phyloP scores from a whole-genome alignment of 1,284 basidiomycete genomes.

The Phlebopus sp. region DNA sequence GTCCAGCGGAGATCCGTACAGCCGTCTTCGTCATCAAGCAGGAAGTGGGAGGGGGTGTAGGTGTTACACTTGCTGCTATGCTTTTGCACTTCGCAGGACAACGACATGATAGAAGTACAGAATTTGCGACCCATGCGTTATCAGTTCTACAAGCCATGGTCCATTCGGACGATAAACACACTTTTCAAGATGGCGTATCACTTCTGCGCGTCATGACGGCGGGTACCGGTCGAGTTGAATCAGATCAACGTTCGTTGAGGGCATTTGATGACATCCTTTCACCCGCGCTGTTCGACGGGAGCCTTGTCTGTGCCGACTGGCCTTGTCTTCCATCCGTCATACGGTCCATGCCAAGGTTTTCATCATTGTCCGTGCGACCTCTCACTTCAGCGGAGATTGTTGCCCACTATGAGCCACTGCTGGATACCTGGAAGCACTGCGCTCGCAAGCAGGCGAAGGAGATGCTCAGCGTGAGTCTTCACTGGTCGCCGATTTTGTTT shows the following conservation, averaged over 20 bases:
- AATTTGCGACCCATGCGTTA: conserved; percentile 35
- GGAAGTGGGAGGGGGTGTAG: conserved; percentile 42
- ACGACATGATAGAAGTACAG: conserved; percentile 7
- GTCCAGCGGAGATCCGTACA: conserved; percentile 23
- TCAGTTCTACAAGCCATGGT: conserved; percentile 39
- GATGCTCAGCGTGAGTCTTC: conserved; percentile 25
- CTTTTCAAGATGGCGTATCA: conserved; percentile 35
- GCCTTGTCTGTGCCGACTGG: conserved; percentile 21
- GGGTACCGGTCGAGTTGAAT: conserved; percentile 23
- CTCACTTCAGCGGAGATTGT: conserved; percentile 46
- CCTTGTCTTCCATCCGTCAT: conserved; percentile 20
- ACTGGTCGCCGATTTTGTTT: neutral
- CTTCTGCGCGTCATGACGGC: conserved; percentile 40
- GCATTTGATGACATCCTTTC: conserved; percentile 20
- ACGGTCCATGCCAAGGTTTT: conserved; percentile 21
- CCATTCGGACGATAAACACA: conserved; percentile 23
- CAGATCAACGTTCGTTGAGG: conserved; percentile 15
- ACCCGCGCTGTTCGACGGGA: conserved; percentile 31
- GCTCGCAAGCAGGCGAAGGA: conserved; percentile 15
- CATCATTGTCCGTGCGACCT: conserved; percentile 31
- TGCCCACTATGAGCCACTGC: conserved; percentile 42
- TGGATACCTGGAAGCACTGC: conserved; percentile 39
- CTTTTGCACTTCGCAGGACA: conserved; percentile 29
- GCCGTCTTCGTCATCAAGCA: conserved; percentile 44
- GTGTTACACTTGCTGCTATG: conserved; percentile 35